Evolutionary conservation across 352 stramenopile species (phyloP), one percentile per base, ranked within the genome.

Genomic region (Blastocystis sp.): DNA sequence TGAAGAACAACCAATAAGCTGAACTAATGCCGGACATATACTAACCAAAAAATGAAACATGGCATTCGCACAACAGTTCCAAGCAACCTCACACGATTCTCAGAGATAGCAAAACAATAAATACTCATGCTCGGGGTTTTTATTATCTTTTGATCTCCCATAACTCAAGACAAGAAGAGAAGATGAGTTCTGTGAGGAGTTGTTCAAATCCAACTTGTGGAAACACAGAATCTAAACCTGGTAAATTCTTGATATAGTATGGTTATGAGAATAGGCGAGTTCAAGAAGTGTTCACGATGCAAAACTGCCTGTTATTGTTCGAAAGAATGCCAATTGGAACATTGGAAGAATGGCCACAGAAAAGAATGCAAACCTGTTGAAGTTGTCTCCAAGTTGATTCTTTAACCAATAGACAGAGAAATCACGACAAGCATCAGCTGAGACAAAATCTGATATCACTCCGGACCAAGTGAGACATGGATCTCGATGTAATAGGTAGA

Each of bases 291-390:
- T 58, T 80, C 69, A 21, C 49, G 69, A 16, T 80, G 69, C 39
- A 80, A 80, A 69, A 32, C 49, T 12, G 69, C 69, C 27, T 67
- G 49, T 24, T 80, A 80, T 46, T 80, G 69, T 37, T 80, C 69
- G 7, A 80, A 80, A 46, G 39, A 80, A n/a, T 80, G 69, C 56
- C 69, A 80, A 37, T 29, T 71, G 6, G 69, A 9, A 29, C 69
- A 80, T n/a, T 80, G 69, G 69, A 80, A 80, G 29, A 80, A 80
- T 69, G 69, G 69, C 0, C 69, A 80, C 29, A 71, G 39, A n/a
- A 37, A 80, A 37, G 69, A 59, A 21, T 80, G 69, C 24, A 58
- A 59, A n/a, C 69, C 69, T 71, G 29, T 80, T 39, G 61, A 21
- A 9, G 61, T 73, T 39, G 9, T 16, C 24, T 9, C 32, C 43